Evolutionary conservation across 164 flowering plant genomes (phyloP).

Genomic region (Macadamia tetraphylla): DNA sequence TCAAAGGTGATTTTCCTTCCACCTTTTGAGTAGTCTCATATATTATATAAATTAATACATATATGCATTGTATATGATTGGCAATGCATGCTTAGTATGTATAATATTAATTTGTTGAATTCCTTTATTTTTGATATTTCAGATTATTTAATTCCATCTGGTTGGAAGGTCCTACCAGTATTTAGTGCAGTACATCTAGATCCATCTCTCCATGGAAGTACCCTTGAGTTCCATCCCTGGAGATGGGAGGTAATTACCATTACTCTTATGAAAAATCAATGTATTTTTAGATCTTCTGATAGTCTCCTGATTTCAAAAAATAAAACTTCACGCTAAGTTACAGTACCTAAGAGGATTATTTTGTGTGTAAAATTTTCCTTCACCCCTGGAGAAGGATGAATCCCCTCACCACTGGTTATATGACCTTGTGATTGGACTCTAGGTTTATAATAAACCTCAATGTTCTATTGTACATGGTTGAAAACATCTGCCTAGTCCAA

Average conservation of each 20-base stretch:
- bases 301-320: no score
- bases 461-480: no score
- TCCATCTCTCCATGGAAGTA: conserved; percentile 42
- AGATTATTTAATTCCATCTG: conserved; percentile 59
- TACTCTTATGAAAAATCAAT: not conserved
- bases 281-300: no score
- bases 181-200: conserved; percentile 69
- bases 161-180: conserved; percentile 81
- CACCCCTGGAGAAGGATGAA: no score
- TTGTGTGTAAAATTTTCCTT: no score
- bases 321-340: no score
- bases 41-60: not conserved
- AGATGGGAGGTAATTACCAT: conserved; percentile 55
- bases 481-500: no score
- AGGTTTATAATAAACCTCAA: no score
- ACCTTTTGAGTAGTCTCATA: not conserved
- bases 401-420: no score
- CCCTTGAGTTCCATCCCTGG: conserved; percentile 56
- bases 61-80: not conserved
- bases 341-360: no score
- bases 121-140: conserved; percentile 10
- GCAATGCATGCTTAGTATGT: conserved; percentile 14
- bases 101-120: not conserved
- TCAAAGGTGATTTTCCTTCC: conserved; percentile 33
- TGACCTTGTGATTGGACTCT: no score